Percentiles rank a stretch among this genome's conserved stretches.
Conservation (phyloP, 805 yeast genomes). For the Isabelozyma gotoi region DNA sequence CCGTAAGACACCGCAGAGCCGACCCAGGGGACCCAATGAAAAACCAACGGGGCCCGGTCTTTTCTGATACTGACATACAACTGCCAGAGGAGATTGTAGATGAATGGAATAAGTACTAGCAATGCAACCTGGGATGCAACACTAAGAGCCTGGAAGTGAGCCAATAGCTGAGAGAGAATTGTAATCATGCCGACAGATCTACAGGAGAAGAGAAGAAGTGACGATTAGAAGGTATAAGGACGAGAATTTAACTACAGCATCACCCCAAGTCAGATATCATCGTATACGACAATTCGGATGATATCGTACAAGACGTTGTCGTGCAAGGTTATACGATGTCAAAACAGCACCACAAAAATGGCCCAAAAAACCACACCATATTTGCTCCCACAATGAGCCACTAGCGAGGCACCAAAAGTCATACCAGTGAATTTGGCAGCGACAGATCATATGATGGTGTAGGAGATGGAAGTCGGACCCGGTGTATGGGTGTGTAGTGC, state of each 20-base stretch:
- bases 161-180: neutral
- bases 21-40: conserved; percentile 92
- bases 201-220: neutral
- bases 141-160: neutral
- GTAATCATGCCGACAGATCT: neutral
- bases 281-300: neutral
- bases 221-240: no score
- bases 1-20: conserved; percentile 91
- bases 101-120: conserved; percentile 49
- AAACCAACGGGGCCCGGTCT: conserved; percentile 87
- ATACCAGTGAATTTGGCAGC: no score
- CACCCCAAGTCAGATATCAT: no score
- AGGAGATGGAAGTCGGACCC: no score
- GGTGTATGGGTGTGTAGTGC: no score
- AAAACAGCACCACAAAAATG: neutral
- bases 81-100: conserved; percentile 68
- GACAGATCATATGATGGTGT: no score
- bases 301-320: no score
- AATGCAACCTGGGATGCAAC: neutral
- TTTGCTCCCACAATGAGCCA: neutral
- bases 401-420: neutral
- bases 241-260: neutral
- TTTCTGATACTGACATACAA: conserved; percentile 65
- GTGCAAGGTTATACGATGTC: neutral
- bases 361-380: neutral